Conservation (phyloP, 2,329 filamentous ascomycete species). For the Nakataea oryzae region DNA sequence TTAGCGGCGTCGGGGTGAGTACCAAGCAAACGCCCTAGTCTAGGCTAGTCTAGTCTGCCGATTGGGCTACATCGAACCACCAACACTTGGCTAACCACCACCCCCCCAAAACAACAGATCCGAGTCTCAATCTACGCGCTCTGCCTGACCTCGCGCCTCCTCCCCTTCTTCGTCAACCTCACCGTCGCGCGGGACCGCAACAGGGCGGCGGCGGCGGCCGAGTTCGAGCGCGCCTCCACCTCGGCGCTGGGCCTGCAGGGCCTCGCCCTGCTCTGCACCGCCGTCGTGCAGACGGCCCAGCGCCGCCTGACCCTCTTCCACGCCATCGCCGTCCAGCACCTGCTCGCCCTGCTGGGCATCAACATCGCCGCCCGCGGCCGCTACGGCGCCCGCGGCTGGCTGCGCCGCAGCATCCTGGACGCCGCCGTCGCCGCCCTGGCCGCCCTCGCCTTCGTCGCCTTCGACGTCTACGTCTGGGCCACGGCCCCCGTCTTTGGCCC, state of each 20-base stretch:
- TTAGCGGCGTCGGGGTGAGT: constrained; percentile 6
- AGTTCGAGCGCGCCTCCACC: constrained; percentile 5
- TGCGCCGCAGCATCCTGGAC: background rate
- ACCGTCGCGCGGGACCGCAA: constrained; percentile 15
- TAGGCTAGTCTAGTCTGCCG: too few relatives aligned
- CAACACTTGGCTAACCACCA: background rate
- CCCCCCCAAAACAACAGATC: constrained; percentile 3
- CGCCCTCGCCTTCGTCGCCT: constrained; percentile 7
- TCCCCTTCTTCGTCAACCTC: constrained; percentile 3
- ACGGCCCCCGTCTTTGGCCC: constrained; percentile 9
- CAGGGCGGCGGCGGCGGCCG: constrained; percentile 14
- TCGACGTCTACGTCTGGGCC: constrained; percentile 9
- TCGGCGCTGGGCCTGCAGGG: constrained; percentile 8
- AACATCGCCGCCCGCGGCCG: constrained; percentile 6
- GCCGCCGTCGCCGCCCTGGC: constrained; percentile 2
- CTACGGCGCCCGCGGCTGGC: constrained; percentile 5
- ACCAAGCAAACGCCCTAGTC: too few relatives aligned
- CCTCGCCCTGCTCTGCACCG: constrained; percentile 9
- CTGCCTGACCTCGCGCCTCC: constrained; percentile 4
- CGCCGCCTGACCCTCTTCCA: constrained; percentile 8
- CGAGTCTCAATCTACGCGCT: constrained; percentile 7
- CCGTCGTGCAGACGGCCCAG: constrained; percentile 6
- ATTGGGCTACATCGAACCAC: background rate
- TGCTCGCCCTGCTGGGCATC: constrained; percentile 11
- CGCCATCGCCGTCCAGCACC: constrained; percentile 8